phyloP scores from a whole-genome alignment of 371 early-diverging fungal species.

The Mortierella sp. region DNA sequence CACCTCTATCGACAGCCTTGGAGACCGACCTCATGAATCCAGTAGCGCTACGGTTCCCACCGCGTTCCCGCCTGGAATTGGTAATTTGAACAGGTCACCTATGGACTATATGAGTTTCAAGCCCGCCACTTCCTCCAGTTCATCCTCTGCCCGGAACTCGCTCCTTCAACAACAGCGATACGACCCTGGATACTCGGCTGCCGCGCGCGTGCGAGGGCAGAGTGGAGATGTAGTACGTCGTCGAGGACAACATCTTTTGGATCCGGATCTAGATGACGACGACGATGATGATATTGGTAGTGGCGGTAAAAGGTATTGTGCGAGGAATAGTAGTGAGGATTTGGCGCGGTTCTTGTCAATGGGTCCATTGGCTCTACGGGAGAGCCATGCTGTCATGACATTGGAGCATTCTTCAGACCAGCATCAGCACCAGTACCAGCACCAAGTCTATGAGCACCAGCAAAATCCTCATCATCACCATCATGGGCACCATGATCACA shows the following conservation, averaged over 20 bases:
- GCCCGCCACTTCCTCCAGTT: not conserved
- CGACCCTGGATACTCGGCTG: not conserved
- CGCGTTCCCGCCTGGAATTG: not conserved
- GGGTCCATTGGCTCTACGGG: not conserved
- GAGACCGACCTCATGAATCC: not conserved
- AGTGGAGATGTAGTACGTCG: not conserved
- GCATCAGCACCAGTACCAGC: not conserved
- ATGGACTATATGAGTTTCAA: constrained; percentile 21
- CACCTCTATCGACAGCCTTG: not conserved
- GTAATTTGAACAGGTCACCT: not conserved
- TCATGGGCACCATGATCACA: not conserved
- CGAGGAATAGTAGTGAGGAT: not conserved
- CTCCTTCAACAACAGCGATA: constrained; percentile 2
- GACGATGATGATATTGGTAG: not conserved
- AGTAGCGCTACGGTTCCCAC: not conserved
- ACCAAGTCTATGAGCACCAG: not conserved
- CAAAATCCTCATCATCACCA: not conserved
- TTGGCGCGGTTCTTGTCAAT: not conserved
- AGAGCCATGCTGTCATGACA: constrained; percentile 12
- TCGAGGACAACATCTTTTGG: not conserved
- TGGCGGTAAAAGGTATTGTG: not conserved
- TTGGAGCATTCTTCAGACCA: not conserved
- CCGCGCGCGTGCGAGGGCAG: not conserved
- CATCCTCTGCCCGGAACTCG: not conserved
- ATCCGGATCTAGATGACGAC: not conserved